These are phyloP conservation scores for Trametes pubescens DNA, from an alignment of 1,284 basidiomycete species.

Conservation along the genomic window DNA sequence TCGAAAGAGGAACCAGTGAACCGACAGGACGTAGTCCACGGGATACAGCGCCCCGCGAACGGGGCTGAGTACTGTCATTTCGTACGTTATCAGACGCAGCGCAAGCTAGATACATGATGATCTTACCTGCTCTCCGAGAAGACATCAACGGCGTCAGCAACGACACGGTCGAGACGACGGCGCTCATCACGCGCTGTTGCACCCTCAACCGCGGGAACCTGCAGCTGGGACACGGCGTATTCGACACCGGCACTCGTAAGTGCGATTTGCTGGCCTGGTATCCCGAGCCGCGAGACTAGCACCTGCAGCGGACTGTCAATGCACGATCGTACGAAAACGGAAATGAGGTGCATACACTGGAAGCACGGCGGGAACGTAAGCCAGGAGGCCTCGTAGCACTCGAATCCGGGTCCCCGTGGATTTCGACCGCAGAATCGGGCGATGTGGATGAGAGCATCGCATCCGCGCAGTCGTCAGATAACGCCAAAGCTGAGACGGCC, in stretches of 20 bases:
- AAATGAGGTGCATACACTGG: neutral
- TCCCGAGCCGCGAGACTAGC: conserved; percentile 11
- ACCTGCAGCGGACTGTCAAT: conserved; percentile 2
- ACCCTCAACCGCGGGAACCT: neutral
- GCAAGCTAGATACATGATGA: too few species aligned
- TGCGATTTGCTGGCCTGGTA: conserved; percentile 16
- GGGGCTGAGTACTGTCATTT: conserved; percentile 5
- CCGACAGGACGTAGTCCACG: conserved; percentile 5
- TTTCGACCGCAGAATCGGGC: neutral
- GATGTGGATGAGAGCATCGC: neutral
- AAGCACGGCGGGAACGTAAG: conserved; percentile 4
- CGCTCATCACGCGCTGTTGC: neutral
- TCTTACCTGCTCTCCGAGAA: conserved; percentile 16
- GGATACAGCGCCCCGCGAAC: neutral
- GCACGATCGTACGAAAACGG: neutral
- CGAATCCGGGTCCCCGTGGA: neutral
- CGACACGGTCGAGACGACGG: neutral
- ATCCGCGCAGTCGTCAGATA: neutral
- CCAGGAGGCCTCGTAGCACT: neutral
- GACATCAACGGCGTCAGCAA: neutral
- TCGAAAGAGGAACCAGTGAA: neutral
- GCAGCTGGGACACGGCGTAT: conserved; percentile 12
- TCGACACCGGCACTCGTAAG: conserved; percentile 21
- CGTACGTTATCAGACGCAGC: neutral
- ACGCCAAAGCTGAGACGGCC: neutral